These are phyloP conservation scores for Rhizophora apiculata DNA, from an alignment of 345 rosid genomes.

Conservation along the genomic window DNA sequence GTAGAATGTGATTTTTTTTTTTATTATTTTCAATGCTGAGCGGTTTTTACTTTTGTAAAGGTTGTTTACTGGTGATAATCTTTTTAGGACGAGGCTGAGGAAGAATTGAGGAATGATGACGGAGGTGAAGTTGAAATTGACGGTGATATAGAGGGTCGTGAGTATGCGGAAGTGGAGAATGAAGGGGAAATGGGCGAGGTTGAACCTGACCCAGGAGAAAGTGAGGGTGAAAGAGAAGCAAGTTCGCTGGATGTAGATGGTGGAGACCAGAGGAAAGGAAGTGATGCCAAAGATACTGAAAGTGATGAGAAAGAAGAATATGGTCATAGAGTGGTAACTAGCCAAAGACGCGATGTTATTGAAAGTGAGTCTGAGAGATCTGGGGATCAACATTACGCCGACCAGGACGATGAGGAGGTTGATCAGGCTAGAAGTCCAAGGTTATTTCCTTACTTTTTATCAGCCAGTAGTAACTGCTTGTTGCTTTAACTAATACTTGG, in stretches of 20 bases:
- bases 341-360: conserved; percentile 56
- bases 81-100: conserved; percentile 66
- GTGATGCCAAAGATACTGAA: conserved; percentile 61
- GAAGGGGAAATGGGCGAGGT: conserved; percentile 61
- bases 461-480: neutral
- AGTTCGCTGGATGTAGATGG: conserved; percentile 59
- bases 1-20: neutral
- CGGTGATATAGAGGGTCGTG: conserved; percentile 53
- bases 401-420: conserved; percentile 85
- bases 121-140: conserved; percentile 48
- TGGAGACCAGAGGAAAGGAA: conserved; percentile 63
- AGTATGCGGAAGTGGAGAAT: conserved; percentile 66
- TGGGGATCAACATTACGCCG: conserved; percentile 59
- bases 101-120: conserved; percentile 46
- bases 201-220: conserved; percentile 82
- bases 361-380: conserved; percentile 94
- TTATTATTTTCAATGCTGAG: neutral
- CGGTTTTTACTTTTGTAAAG: neutral
- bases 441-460: conserved; percentile 30
- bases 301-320: conserved; percentile 74
- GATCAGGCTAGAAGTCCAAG: conserved; percentile 71
- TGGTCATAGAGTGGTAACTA: conserved; percentile 54
- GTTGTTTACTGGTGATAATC: neutral
- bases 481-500: conserved; percentile 11
- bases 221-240: conserved; percentile 90